Conservation (phyloP, 345 rosid genomes). For the Eucalyptus guilfoylei region DNA sequence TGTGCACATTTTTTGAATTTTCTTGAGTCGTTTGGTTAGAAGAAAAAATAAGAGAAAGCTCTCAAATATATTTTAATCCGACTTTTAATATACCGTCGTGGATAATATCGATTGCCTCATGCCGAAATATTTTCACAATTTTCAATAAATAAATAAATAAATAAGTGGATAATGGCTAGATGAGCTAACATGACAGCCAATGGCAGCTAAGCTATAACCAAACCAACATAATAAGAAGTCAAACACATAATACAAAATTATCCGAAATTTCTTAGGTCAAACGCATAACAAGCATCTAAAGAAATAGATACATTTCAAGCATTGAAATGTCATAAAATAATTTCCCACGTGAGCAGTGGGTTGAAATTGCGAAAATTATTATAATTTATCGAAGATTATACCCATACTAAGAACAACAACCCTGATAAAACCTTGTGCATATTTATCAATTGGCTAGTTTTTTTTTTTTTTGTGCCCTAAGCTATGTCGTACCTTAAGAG, state of each 20-base stretch:
- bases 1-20: rapidly evolving
- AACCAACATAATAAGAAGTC: neutral
- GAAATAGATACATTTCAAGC: neutral
- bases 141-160: neutral
- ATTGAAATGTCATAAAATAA: neutral
- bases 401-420: neutral
- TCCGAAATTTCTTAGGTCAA: neutral
- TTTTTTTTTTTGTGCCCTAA: neutral
- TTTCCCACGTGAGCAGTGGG: neutral
- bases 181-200: neutral
- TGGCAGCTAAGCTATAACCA: neutral
- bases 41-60: neutral
- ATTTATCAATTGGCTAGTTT: neutral
- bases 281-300: neutral
- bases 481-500: neutral
- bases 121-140: neutral
- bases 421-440: neutral
- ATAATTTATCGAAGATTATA: neutral
- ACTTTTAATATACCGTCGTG: neutral
- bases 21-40: neutral
- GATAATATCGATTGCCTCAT: rapidly evolving
- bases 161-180: neutral
- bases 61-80: neutral
- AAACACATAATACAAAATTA: neutral
- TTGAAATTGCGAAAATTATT: neutral